A percentile compares a stretch with the other conserved stretches of the same genome.
These are phyloP conservation scores for Psilocybe mexicana DNA, from an alignment of 1,284 basidiomycete genomes.

Conservation along the genomic window DNA sequence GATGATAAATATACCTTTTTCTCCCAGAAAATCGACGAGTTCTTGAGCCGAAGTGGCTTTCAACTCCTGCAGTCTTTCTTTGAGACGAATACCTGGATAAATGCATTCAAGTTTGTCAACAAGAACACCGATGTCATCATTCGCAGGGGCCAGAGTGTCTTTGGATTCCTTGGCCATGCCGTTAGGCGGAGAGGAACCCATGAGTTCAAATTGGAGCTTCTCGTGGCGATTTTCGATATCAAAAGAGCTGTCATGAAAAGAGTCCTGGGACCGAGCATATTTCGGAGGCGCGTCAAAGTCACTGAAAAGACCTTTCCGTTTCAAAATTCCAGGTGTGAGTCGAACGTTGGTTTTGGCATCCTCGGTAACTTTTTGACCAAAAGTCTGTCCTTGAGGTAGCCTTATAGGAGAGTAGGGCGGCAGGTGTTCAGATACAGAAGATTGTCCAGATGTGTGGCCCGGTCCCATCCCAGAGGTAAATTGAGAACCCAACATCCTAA, in stretches of 20 bases:
- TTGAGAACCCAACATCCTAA: conserved; percentile 17
- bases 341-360: neutral
- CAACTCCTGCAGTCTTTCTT: conserved; percentile 38
- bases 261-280: conserved; percentile 39
- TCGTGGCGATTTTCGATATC: conserved; percentile 44
- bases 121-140: conserved; percentile 31
- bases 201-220: conserved; percentile 32
- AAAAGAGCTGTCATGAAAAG: conserved; percentile 46
- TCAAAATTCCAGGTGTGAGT: conserved; percentile 12
- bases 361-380: neutral
- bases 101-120: conserved; percentile 38
- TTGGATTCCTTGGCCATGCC: neutral
- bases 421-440: conserved; percentile 9
- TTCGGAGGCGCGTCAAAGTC: conserved; percentile 42
- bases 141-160: neutral
- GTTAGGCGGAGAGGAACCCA: conserved; percentile 16
- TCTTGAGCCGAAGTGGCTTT: conserved; percentile 39
- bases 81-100: conserved; percentile 49
- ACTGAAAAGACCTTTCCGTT: conserved; percentile 38
- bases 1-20: conserved; percentile 35
- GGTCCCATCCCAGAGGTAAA: conserved; percentile 16
- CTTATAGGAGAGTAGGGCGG: conserved; percentile 21
- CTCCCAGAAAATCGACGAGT: conserved; percentile 43
- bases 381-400: neutral
- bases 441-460: conserved; percentile 13